Conservation (phyloP, 257 asterid genomes). For the Nicotiana otophora region DNA sequence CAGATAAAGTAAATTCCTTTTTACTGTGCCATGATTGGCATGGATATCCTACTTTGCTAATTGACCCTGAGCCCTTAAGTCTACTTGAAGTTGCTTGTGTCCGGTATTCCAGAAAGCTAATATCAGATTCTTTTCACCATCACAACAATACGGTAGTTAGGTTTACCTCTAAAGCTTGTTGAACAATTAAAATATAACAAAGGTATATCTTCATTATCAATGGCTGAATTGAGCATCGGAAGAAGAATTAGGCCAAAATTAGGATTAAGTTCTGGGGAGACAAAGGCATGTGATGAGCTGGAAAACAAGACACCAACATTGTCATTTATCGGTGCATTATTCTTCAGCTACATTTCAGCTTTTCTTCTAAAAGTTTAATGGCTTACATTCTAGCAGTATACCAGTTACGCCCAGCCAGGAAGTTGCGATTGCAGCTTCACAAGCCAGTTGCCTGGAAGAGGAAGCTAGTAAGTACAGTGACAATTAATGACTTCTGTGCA, state of each 20-base stretch:
- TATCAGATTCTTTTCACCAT: no score
- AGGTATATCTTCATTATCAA: no score
- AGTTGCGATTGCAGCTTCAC: background rate
- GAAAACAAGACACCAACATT: background rate
- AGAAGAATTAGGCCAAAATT: background rate
- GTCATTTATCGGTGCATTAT: no score
- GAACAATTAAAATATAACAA: no score
- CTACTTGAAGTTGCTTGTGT: no score
- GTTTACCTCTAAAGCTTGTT: no score
- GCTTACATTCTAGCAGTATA: background rate
- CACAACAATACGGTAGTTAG: no score
- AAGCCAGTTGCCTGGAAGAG: background rate
- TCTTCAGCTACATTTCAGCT: background rate
- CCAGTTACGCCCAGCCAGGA: background rate
- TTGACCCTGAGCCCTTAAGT: no score
- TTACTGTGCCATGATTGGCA: no score
- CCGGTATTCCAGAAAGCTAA: no score
- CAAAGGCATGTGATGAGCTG: background rate
- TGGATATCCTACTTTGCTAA: no score
- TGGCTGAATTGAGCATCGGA: background rate
- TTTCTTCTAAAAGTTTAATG: background rate
- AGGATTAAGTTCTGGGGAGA: background rate
- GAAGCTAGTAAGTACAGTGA: background rate
- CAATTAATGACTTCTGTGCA: background rate
- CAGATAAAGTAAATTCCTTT: no score